Conservation (phyloP, 2,329 filamentous ascomycete species). For the Penicillium sp. region DNA sequence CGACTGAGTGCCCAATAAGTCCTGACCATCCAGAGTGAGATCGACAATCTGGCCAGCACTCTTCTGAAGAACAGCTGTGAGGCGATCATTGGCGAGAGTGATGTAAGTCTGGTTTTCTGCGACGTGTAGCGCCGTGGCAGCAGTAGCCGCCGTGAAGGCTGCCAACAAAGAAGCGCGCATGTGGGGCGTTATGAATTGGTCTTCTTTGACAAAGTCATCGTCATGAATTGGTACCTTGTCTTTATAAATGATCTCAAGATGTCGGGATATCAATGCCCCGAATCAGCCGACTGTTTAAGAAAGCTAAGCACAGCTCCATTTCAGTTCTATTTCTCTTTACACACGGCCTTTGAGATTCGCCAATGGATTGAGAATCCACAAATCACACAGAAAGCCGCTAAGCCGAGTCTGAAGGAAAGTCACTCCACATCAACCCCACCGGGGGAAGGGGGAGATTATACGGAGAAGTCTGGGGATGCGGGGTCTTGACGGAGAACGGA, state of each 20-base stretch:
- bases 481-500: slow-evolving; percentile 14
- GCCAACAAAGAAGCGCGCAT: background rate
- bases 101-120: slow-evolving; percentile 22
- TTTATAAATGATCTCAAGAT: background rate
- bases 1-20: slow-evolving; percentile 51
- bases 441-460: background rate
- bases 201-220: background rate
- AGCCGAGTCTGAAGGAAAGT: background rate
- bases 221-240: background rate
- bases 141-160: slow-evolving; percentile 2
- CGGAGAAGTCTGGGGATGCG: background rate
- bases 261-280: slow-evolving; percentile 5
- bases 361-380: background rate
- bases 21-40: slow-evolving; percentile 48
- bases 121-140: slow-evolving; percentile 17
- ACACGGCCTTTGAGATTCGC: background rate
- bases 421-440: background rate
- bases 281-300: background rate
- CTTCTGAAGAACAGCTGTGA: slow-evolving; percentile 47
- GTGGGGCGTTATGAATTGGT: no score
- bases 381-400: background rate
- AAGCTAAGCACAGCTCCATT: background rate
- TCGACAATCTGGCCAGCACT: slow-evolving; percentile 41
- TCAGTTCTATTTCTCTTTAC: background rate
- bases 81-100: slow-evolving; percentile 44